Evolutionary conservation across 2,329 filamentous ascomycete species (phyloP), one percentile per base, ranked within the genome.

Genomic region (Fusarium robinianum): DNA sequence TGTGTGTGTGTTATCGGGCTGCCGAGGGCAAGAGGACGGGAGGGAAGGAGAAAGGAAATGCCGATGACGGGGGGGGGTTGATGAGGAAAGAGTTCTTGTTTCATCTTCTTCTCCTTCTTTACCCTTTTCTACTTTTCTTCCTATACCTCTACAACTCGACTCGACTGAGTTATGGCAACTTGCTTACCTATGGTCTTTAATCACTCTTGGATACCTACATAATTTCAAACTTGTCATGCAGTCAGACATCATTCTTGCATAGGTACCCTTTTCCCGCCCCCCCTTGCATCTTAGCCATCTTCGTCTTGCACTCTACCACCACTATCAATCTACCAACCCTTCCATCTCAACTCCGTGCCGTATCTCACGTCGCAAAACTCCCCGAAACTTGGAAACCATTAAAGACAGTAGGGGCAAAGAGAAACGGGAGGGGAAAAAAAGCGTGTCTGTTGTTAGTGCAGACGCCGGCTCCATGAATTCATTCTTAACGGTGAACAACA

Each of bases 401-500:
- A n/a, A n/a, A n/a, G n/a, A n/a, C n/a, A n/a, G n/a, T n/a, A n/a
- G n/a, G n/a, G n/a, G n/a, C n/a, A n/a, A n/a, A n/a, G n/a, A n/a
- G n/a, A n/a, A n/a, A n/a, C n/a, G n/a, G n/a, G n/a, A n/a, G n/a
- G n/a, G n/a, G n/a, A n/a, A n/a, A n/a, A n/a, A n/a, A n/a, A n/a
- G n/a, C n/a, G n/a, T n/a, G 15, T 18, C 12, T 8, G 30, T 33
- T 14, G 22, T 11, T 10, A 23, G 10, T 17, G 14, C 24, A 51
- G 16, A 29, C 29, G 23, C 53, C 53, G 55, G 53, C 65, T 68
- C 68, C 62, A 81, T 82, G 79, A 75, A 75, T 71, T 79, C 79
- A 46, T 70, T 83, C 64, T 68, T 83, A 57, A 78, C 78, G 39
- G 75, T 83, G 55, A 79, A 81, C 68, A 83, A 79, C 67, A 77